These are phyloP conservation scores for Teunomyces aglyptinius DNA, from an alignment of 805 yeast species.

Conservation along the genomic window DNA sequence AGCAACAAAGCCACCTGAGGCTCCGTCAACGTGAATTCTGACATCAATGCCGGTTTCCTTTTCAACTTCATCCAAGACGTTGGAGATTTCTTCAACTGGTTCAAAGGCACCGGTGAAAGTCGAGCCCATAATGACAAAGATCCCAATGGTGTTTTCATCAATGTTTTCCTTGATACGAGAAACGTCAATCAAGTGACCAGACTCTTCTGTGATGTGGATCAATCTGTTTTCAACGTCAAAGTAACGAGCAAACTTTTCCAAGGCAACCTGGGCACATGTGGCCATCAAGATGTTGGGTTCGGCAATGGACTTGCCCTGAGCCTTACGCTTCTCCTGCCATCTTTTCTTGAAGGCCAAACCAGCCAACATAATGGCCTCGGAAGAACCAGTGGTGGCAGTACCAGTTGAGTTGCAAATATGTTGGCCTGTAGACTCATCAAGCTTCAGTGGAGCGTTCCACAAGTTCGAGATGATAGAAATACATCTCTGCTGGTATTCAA, in stretches of 20 bases:
- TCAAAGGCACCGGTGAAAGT: conserved; percentile 94
- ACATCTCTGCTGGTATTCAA: conserved; percentile 79
- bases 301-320: conserved; percentile 54
- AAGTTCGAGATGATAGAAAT: conserved; percentile 72
- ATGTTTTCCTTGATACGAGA: conserved; percentile 57
- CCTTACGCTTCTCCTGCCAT: conserved; percentile 72
- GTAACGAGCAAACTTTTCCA: conserved; percentile 91
- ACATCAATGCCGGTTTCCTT: conserved; percentile 62
- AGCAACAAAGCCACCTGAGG: conserved; percentile 86
- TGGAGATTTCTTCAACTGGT: conserved; percentile 58
- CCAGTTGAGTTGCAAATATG: conserved; percentile 56
- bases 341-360: conserved; percentile 88
- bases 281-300: conserved; percentile 91
- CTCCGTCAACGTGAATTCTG: conserved; percentile 93
- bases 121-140: conserved; percentile 84
- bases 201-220: conserved; percentile 59
- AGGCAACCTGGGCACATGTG: conserved; percentile 87
- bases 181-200: conserved; percentile 65
- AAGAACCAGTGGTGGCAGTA: conserved; percentile 90
- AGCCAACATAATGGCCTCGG: conserved; percentile 91
- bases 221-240: conserved; percentile 87
- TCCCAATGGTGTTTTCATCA: conserved; percentile 92
- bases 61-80: conserved; percentile 69
- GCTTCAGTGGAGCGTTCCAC: conserved; percentile 66
- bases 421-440: conserved; percentile 22